These are phyloP conservation scores for Asterophora parasitica DNA, from an alignment of 768 basidiomycete species.

Conservation along the genomic window DNA sequence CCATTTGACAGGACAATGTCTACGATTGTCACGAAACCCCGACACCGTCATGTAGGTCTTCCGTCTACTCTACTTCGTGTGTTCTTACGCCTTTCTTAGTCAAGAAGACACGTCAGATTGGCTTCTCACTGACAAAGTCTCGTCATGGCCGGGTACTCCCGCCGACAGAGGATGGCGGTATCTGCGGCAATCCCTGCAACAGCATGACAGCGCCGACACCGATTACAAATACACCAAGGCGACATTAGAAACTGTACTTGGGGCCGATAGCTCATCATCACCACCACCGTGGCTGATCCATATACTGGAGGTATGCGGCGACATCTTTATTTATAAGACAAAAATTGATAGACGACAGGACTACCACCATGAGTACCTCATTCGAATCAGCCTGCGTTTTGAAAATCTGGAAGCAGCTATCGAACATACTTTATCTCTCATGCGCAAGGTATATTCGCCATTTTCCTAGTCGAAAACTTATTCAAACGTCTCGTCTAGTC, in stretches of 20 bases:
- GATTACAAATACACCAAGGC: slow-evolving; percentile 76
- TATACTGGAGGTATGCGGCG: slow-evolving; percentile 55
- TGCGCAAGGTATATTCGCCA: slow-evolving; percentile 55
- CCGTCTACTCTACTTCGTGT: slow-evolving; percentile 5
- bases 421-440: slow-evolving; percentile 62
- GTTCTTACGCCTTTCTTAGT: slow-evolving; percentile 32
- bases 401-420: slow-evolving; percentile 78
- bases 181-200: slow-evolving; percentile 72
- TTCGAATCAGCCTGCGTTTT: slow-evolving; percentile 72
- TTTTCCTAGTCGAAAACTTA: slow-evolving; percentile 9
- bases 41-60: slow-evolving; percentile 52
- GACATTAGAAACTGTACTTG: slow-evolving; percentile 72
- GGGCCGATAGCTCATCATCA: slow-evolving; percentile 51
- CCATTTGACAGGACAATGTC: slow-evolving; percentile 70
- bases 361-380: slow-evolving; percentile 79
- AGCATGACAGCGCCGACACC: slow-evolving; percentile 68
- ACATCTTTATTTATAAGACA: not conserved
- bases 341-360: slow-evolving; percentile 35
- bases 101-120: slow-evolving; percentile 73
- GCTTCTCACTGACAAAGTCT: slow-evolving; percentile 76
- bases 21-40: slow-evolving; percentile 64
- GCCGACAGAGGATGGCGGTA: slow-evolving; percentile 86
- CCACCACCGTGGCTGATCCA: slow-evolving; percentile 85
- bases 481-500: slow-evolving; percentile 32
- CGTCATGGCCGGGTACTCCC: slow-evolving; percentile 79